These are phyloP conservation scores for Globisporangium emineosum DNA, from an alignment of 352 stramenopile genomes.

Conservation along the genomic window DNA sequence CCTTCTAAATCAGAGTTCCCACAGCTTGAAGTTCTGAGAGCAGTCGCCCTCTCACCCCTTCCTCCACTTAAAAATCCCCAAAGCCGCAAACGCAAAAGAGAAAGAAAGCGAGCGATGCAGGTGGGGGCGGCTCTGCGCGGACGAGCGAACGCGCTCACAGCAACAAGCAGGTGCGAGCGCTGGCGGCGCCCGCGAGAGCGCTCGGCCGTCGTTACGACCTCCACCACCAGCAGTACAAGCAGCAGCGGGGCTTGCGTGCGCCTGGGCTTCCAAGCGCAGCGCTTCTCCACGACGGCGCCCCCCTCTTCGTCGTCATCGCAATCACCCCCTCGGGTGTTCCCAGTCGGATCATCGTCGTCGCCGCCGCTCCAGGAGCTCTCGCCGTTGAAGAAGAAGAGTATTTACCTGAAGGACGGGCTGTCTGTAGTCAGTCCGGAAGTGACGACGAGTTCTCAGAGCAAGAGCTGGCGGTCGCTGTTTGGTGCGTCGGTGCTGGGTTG, in stretches of 20 bases:
- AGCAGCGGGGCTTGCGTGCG: neutral
- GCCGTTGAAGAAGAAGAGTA: neutral
- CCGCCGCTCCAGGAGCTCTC: conserved; percentile 2
- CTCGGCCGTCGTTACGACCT: neutral
- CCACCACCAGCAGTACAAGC: neutral
- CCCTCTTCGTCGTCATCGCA: neutral
- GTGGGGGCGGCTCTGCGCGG: conserved; percentile 10
- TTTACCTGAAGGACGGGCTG: neutral
- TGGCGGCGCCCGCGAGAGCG: neutral
- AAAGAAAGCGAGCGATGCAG: conserved; percentile 7
- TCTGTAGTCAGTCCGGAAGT: neutral
- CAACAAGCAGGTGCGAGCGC: conserved; percentile 5
- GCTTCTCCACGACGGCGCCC: neutral
- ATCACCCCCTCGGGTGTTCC: neutral
- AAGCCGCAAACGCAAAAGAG: neutral
- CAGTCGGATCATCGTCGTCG: neutral
- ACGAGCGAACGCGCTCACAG: conserved; percentile 7
- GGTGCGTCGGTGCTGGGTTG: conserved; percentile 4
- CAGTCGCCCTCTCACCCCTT: neutral
- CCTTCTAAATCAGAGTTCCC: neutral
- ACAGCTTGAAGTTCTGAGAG: conserved; percentile 8
- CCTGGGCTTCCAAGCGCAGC: neutral
- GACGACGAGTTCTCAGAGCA: neutral
- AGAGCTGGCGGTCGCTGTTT: conserved; percentile 2
- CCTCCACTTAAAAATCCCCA: conserved; percentile 2